A percentile compares a stretch with the other conserved stretches of the same genome.
Evolutionary conservation across 176 grass and related monocot species (phyloP).

Genomic region (Triticum monococcum): DNA sequence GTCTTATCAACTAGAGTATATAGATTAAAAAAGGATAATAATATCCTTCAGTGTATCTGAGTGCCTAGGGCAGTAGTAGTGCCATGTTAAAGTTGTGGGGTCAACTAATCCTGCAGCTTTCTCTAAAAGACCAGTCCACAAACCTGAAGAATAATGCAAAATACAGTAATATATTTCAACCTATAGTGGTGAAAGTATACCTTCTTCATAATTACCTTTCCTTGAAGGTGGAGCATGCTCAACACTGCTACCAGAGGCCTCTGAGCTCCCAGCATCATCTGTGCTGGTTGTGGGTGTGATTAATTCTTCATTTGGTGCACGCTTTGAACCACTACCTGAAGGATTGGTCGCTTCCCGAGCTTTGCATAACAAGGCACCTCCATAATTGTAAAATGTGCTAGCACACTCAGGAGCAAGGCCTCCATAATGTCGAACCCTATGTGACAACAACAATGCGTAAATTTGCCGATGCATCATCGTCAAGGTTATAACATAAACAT

Average conservation of each 20-base stretch:
- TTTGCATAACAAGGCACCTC: slow-evolving; percentile 71
- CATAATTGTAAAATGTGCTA: slow-evolving; percentile 78
- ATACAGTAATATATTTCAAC: too few relatives aligned
- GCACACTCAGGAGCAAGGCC: slow-evolving; percentile 77
- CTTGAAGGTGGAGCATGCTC: slow-evolving; percentile 30
- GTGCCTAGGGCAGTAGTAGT: too few relatives aligned
- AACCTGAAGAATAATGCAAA: too few relatives aligned
- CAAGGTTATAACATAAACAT: not conserved
- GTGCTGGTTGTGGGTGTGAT: slow-evolving; percentile 18
- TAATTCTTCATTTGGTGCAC: slow-evolving; percentile 38
- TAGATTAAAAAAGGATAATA: too few relatives aligned
- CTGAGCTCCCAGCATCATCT: slow-evolving; percentile 54
- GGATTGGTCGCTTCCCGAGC: slow-evolving; percentile 69
- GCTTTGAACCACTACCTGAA: slow-evolving; percentile 62
- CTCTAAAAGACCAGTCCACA: too few relatives aligned
- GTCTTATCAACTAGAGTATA: too few relatives aligned
- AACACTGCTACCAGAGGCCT: slow-evolving; percentile 38
- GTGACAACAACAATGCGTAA: not conserved
- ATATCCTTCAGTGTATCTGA: too few relatives aligned
- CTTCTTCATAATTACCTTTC: slow-evolving; percentile 13
- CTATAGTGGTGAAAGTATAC: too few relatives aligned
- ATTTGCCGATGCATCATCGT: not conserved
- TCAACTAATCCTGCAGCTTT: too few relatives aligned
- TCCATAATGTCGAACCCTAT: slow-evolving; percentile 56
- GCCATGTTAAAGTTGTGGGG: too few relatives aligned